Conservation (phyloP, 257 asterid species). For the Voacanga thouarsii region DNA sequence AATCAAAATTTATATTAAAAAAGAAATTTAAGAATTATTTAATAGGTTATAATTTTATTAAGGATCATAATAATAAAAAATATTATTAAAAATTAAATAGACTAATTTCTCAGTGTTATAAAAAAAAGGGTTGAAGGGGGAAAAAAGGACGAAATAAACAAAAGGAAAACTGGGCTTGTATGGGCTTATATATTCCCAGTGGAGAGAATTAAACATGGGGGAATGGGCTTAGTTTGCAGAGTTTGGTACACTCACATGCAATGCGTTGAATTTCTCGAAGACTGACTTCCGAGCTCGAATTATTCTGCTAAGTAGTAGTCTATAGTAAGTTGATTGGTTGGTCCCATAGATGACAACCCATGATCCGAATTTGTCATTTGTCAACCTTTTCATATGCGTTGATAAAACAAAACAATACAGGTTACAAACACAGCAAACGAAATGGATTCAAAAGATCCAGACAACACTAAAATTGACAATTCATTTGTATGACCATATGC, state of each 20-base stretch:
- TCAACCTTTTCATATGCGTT: neutral
- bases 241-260: slow-evolving; percentile 10
- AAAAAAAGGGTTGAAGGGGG: too few relatives aligned
- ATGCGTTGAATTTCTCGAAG: slow-evolving; percentile 6
- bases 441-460: neutral
- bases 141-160: neutral
- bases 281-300: neutral
- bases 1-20: too few relatives aligned
- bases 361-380: neutral
- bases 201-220: neutral
- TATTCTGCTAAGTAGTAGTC: too few relatives aligned
- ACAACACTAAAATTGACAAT: too few relatives aligned
- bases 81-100: too few relatives aligned
- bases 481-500: neutral
- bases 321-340: neutral
- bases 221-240: neutral
- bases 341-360: neutral
- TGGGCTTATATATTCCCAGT: neutral
- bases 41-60: too few relatives aligned
- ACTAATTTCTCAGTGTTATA: too few relatives aligned
- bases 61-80: too few relatives aligned
- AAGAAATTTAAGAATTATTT: too few relatives aligned
- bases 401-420: neutral
- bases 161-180: neutral
- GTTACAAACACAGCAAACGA: neutral